Evolutionary conservation across 2,329 filamentous ascomycete species (phyloP), one percentile per base, ranked within the genome.

Genomic region (Amesomyces nigricolor): DNA sequence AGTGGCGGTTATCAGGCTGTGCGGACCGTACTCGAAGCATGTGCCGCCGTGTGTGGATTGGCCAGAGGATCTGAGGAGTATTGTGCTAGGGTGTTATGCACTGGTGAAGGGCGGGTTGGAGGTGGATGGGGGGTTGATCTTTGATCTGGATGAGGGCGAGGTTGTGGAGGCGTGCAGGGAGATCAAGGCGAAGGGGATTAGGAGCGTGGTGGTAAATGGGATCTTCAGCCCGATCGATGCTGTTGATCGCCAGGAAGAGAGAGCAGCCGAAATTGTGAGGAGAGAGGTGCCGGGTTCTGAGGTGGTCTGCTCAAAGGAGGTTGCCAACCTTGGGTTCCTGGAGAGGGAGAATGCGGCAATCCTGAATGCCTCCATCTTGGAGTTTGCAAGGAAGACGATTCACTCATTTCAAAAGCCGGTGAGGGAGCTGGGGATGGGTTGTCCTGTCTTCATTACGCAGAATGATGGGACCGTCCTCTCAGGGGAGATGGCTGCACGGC

Each of bases 321-420:
- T 81, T 2, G 78, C 77, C 13, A 80, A 75, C 58, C 66, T 79
- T 10, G 79, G 71, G 39, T 81, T 83, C 51, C 68, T 85, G 7
- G 82, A 85, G 67, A 73, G 83, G 38, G 83, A 86, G 65, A 86
- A 86, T 62, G 82, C 83, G 0, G 77, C 80, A 2, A 82, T 86
- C 16, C 70, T 87, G 17, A 86, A 87, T 60, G 83, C 82, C 0
- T 77, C 81, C 2, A 82, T 86, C 35, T 69, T 85, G 10, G 65
- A 73, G 0, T 83, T 84, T 62, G 82, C 81, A 0, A 72, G 75
- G 14, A 73, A 73, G 59, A 85, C 81, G 0, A 83, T 85, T 57
- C 70, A 69, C 9, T 76, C 76, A 0, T 86, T 86, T 60, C 71
- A 77, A 22, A 70, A 72, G 38, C 77, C 82, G 0, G 74, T 85